These are phyloP conservation scores for Auriculariales sp. DNA, from an alignment of 768 basidiomycete genomes.

Conservation along the genomic window DNA sequence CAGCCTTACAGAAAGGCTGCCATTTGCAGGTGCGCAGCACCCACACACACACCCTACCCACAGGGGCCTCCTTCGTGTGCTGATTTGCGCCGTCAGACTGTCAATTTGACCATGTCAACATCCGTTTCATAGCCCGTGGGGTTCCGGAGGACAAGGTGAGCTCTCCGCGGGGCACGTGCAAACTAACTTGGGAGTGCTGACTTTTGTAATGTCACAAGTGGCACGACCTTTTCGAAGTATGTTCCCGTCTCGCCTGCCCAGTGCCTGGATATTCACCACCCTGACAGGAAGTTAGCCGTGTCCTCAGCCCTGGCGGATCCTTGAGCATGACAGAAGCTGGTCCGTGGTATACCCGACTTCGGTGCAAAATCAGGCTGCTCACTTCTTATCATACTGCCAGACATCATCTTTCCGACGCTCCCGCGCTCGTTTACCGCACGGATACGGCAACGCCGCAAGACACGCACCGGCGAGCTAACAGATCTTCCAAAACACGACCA, in stretches of 20 bases:
- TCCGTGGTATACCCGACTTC: conserved; percentile 14
- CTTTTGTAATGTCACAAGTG: conserved; percentile 29
- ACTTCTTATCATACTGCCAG: conserved; percentile 19
- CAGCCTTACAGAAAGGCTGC: conserved; percentile 61
- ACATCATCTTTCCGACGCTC: conserved; percentile 60
- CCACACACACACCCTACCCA: not conserved
- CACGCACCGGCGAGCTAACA: conserved; percentile 24
- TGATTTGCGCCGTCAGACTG: conserved; percentile 28
- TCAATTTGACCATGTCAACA: conserved; percentile 68
- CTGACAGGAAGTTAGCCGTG: conserved; percentile 52
- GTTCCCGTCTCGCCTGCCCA: not conserved
- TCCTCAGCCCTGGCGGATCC: conserved; percentile 53
- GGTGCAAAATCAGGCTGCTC: not conserved
- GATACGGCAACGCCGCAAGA: conserved; percentile 33
- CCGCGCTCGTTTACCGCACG: conserved; percentile 69
- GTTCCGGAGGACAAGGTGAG: conserved; percentile 61
- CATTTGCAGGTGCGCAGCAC: conserved; percentile 33
- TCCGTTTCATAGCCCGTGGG: conserved; percentile 57
- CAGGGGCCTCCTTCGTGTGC: too few species aligned
- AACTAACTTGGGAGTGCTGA: not conserved
- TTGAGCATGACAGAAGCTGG: conserved; percentile 66
- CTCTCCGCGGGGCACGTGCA: conserved; percentile 3
- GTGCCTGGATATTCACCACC: conserved; percentile 1
- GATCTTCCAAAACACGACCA: conserved; percentile 55
- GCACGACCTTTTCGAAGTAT: conserved; percentile 51